Evolutionary conservation across 495 filamentous ascomycete species (phyloP), one percentile per base, ranked within the genome.

Genomic region (Niebla homalea): DNA sequence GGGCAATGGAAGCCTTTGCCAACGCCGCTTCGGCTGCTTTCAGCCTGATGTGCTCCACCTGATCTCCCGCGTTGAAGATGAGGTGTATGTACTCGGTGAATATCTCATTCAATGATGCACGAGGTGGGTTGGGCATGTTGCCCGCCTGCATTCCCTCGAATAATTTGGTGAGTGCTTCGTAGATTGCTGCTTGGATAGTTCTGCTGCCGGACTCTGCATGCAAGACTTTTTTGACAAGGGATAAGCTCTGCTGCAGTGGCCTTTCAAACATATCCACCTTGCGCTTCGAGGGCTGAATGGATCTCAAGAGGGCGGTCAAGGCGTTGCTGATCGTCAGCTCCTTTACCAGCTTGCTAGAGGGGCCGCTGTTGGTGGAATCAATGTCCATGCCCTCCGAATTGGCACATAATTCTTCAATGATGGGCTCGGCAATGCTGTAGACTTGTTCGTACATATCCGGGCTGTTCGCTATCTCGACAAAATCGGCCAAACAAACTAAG

Each of bases 351-450:
- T 65, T 68, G 22, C 54, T 57, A 26, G 66, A 68, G 44, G 60
- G 66, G 22, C 62, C 64, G 37, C 51, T 53, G 19, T 46, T 48
- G 19, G 48, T 35, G 12, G 69, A 68, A 49, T 84, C 80, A 25
- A 79, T 62, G 36, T 89, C 85, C 86, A 89, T 92, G 36, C 68
- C 71, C 51, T 82, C 77, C 14, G 65, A 72, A 50, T 78, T 74
- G 12, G 71, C 70, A 7, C 71, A 59, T 3, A 68, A 49, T 32
- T 84, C 72, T 46, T 78, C 74, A 36, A 89, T 56, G 38, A 80
- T 69, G 10, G 68, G 64, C 21, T 63, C 63, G 11, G 85, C 77
- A 42, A 94, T 76, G 19, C 70, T 69, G 11, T 74, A 66, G n/a
- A 83, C 80, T 45, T 84, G 78, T 0, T 69, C 65, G 57, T 81